Conservation (phyloP, 495 filamentous ascomycete species). For the Penicillium flavigenum region DNA sequence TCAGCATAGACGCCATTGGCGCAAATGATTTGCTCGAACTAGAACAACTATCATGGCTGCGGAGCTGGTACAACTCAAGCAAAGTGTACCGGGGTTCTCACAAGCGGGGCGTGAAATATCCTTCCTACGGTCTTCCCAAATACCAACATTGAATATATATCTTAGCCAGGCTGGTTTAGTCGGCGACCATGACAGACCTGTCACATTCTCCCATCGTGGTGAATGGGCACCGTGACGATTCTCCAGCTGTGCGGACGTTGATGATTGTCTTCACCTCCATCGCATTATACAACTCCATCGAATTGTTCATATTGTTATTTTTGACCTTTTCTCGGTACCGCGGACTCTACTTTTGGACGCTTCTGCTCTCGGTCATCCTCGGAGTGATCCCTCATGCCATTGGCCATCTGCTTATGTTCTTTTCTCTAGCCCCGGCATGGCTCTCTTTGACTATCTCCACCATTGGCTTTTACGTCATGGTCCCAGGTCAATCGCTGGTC, state of each 20-base stretch:
- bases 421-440: conserved; percentile 41
- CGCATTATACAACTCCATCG: conserved; percentile 53
- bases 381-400: conserved; percentile 56
- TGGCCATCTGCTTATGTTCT: conserved; percentile 56
- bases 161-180: neutral
- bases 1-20: conserved; percentile 1
- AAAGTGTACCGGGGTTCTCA: conserved; percentile 11
- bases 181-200: conserved; percentile 17
- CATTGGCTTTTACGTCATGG: conserved; percentile 61
- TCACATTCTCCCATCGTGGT: conserved; percentile 35
- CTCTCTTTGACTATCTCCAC: conserved; percentile 41
- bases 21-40: conserved; percentile 7
- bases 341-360: conserved; percentile 54
- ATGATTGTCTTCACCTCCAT: conserved; percentile 51
- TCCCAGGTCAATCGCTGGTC: conserved; percentile 65
- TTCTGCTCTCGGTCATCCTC: conserved; percentile 40
- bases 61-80: conserved; percentile 11
- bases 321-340: conserved; percentile 48
- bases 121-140: neutral
- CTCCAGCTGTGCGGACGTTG: conserved; percentile 36
- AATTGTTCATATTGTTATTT: conserved; percentile 49
- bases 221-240: conserved; percentile 33
- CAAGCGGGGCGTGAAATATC: conserved; percentile 8
- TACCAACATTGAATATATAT: neutral
- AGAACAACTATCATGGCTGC: conserved; percentile 20